phyloP scores from a whole-genome alignment of 192 early-diverging fungal genomes.

The Dissophora ornata region DNA sequence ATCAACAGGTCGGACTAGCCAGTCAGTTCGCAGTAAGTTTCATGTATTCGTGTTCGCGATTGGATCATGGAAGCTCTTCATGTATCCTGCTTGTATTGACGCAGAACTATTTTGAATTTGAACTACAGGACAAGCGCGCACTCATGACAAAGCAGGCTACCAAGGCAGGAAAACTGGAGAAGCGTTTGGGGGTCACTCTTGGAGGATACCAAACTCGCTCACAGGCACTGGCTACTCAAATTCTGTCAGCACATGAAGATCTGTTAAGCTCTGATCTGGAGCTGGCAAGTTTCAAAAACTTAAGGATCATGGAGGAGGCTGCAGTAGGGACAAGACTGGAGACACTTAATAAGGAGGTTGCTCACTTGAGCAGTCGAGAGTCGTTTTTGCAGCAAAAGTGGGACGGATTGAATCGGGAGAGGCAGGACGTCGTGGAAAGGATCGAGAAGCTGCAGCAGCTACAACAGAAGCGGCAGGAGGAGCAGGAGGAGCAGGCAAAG shows the following conservation, averaged over 20 bases:
- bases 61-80: not conserved
- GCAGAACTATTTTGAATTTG: not conserved
- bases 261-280: constrained; percentile 69
- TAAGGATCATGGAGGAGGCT: constrained; percentile 69
- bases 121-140: constrained; percentile 64
- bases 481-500: not conserved
- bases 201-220: constrained; percentile 88
- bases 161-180: constrained; percentile 87
- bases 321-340: constrained; percentile 69
- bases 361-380: constrained; percentile 53
- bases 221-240: constrained; percentile 70
- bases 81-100: not conserved
- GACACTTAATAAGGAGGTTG: constrained; percentile 55
- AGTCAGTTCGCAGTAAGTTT: constrained; percentile 38
- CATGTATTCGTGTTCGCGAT: no score
- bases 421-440: constrained; percentile 56
- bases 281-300: constrained; percentile 65
- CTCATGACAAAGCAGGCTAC: constrained; percentile 80
- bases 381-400: constrained; percentile 54
- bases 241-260: constrained; percentile 66
- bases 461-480: constrained; percentile 17
- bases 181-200: constrained; percentile 78
- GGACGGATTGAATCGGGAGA: constrained; percentile 45
- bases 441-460: constrained; percentile 59
- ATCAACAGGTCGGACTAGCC: constrained; percentile 17